Evolutionary conservation across 805 yeast genomes (phyloP).

Genomic region (Kluyveromyces dobzhanskii): DNA sequence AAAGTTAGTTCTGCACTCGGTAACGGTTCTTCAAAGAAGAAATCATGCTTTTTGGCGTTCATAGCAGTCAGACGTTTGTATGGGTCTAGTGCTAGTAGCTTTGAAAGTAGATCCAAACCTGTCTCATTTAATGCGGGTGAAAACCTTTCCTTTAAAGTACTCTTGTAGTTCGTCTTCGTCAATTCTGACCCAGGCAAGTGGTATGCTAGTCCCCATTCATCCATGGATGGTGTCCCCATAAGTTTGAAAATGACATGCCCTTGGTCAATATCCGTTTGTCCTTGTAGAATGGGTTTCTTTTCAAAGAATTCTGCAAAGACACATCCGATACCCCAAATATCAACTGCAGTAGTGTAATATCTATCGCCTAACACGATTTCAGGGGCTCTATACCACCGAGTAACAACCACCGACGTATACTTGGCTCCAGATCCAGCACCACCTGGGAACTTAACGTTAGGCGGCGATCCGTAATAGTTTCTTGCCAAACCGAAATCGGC

Average conservation of each 20-base stretch:
- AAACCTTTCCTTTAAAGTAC: constrained; percentile 46
- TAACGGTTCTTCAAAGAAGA: constrained; percentile 58
- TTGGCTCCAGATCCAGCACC: constrained; percentile 36
- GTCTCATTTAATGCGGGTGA: constrained; percentile 29
- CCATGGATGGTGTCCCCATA: constrained; percentile 67
- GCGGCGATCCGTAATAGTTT: constrained; percentile 52
- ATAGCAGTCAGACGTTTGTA: constrained; percentile 64
- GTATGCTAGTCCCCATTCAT: constrained; percentile 53
- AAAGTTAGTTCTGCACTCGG: constrained; percentile 55
- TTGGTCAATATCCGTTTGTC: constrained; percentile 81
- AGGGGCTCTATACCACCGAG: constrained; percentile 97
- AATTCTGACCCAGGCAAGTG: constrained; percentile 45
- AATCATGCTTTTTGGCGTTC: constrained; percentile 64
- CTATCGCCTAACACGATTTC: constrained; percentile 82
- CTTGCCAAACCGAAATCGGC: constrained; percentile 97
- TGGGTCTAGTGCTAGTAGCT: constrained; percentile 65
- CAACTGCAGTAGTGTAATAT: constrained; percentile 87
- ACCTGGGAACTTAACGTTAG: constrained; percentile 38
- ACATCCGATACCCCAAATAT: constrained; percentile 97
- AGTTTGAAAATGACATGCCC: constrained; percentile 71
- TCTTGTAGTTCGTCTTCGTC: constrained; percentile 22
- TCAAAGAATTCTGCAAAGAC: constrained; percentile 87
- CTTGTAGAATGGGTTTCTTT: constrained; percentile 75
- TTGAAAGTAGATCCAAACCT: constrained; percentile 49
- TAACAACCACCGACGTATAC: constrained; percentile 73